These are phyloP conservation scores for Clavispora phyllophila DNA, from an alignment of 805 yeast genomes.

Conservation along the genomic window DNA sequence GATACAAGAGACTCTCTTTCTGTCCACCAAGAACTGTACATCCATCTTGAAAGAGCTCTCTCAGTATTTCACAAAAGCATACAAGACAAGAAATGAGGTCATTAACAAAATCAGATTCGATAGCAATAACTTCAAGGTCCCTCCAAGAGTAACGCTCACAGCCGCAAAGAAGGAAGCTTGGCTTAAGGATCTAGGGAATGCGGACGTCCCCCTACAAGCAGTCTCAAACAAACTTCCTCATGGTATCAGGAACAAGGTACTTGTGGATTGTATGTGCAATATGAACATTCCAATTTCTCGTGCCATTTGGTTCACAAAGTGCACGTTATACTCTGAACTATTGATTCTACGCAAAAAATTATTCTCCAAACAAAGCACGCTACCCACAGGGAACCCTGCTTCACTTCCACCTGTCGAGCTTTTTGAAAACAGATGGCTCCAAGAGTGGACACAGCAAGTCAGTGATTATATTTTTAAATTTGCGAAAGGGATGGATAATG, in stretches of 20 bases:
- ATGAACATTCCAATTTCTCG: slow-evolving; percentile 70
- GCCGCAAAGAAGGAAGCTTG: slow-evolving; percentile 82
- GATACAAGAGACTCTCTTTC: slow-evolving; percentile 41
- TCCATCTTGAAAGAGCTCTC: slow-evolving; percentile 33
- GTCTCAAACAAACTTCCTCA: slow-evolving; percentile 83
- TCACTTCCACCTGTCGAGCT: slow-evolving; percentile 16
- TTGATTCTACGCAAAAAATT: slow-evolving; percentile 27
- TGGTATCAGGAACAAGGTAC: slow-evolving; percentile 69
- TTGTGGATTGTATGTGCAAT: slow-evolving; percentile 67
- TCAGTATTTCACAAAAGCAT: slow-evolving; percentile 33
- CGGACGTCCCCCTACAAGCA: slow-evolving; percentile 57
- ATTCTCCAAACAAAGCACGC: slow-evolving; percentile 15
- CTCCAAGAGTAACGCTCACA: slow-evolving; percentile 86
- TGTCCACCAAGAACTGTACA: slow-evolving; percentile 31
- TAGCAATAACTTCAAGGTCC: slow-evolving; percentile 58
- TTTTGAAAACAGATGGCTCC: slow-evolving; percentile 60
- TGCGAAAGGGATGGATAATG: slow-evolving; percentile 34
- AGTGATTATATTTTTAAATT: slow-evolving; percentile 52
- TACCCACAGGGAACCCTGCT: slow-evolving; percentile 1
- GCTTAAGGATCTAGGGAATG: slow-evolving; percentile 74
- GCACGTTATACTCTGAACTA: slow-evolving; percentile 68
- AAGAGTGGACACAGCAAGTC: slow-evolving; percentile 89
- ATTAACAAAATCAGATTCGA: slow-evolving; percentile 33
- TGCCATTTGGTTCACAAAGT: slow-evolving; percentile 87
- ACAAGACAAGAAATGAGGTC: slow-evolving; percentile 33